Conservation (phyloP, 2,329 filamentous ascomycete genomes). For the Cladophialophora exuberans region DNA sequence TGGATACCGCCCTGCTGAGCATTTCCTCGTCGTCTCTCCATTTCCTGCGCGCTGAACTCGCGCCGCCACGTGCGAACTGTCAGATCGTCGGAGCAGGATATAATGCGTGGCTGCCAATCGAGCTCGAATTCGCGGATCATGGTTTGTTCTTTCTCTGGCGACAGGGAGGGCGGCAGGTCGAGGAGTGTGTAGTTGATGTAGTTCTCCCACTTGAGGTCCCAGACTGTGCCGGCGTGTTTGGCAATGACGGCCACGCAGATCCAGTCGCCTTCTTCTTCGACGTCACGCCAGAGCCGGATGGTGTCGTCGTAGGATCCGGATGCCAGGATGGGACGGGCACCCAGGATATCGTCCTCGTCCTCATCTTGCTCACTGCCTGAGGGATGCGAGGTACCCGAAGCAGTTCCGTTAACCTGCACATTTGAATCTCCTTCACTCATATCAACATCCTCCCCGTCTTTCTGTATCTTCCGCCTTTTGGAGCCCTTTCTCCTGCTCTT, state of each 20-base stretch:
- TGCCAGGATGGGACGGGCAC: constrained; percentile 68
- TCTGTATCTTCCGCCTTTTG: constrained; percentile 21
- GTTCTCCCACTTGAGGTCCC: constrained; percentile 73
- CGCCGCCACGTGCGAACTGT: constrained; percentile 80
- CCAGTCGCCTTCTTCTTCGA: constrained; percentile 88
- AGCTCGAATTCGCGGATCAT: constrained; percentile 36
- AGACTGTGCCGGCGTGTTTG: constrained; percentile 84
- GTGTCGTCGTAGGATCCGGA: constrained; percentile 95
- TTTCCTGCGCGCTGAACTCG: constrained; percentile 57
- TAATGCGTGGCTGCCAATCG: constrained; percentile 57
- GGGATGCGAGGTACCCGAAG: not conserved
- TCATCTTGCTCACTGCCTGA: constrained; percentile 3
- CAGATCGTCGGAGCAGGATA: constrained; percentile 84
- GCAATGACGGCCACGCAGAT: constrained; percentile 80
- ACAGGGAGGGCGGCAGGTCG: constrained; percentile 5
- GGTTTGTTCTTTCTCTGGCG: constrained; percentile 7
- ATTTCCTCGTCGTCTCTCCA: constrained; percentile 34
- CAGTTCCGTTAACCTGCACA: not conserved
- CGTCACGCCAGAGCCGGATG: constrained; percentile 74
- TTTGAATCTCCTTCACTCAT: constrained; percentile 13
- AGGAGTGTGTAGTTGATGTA: constrained; percentile 26
- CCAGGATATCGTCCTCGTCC: constrained; percentile 26
- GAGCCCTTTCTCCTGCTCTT: constrained; percentile 12
- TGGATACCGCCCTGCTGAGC: not conserved
- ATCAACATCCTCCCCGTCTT: constrained; percentile 12